phyloP scores from a whole-genome alignment of 2,329 filamentous ascomycete species.

The Cadophora luteo-olivacea region DNA sequence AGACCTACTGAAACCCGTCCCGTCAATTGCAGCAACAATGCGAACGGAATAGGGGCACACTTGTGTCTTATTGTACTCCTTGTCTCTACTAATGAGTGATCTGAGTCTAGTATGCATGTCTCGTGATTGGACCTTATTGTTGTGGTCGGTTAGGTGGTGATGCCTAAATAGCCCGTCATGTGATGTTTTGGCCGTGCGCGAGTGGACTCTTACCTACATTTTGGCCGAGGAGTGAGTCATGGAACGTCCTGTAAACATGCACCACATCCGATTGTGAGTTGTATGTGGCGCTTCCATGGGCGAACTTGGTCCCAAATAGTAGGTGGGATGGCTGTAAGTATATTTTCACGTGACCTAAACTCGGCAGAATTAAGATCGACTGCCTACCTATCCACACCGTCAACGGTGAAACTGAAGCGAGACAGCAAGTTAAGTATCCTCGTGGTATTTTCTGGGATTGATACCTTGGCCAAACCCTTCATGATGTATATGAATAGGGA shows the following conservation, averaged over 20 bases:
- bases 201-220: not conserved
- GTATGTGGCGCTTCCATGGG: not conserved
- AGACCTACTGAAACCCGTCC: not conserved
- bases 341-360: not conserved
- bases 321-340: not conserved
- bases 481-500: not conserved
- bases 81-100: not conserved
- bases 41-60: not conserved
- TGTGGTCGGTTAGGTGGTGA: not conserved
- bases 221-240: slow-evolving; percentile 1
- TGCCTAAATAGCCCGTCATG: slow-evolving; percentile 23
- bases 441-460: not conserved
- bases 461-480: not conserved
- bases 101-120: slow-evolving; percentile 6
- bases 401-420: too few species aligned
- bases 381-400: too few species aligned
- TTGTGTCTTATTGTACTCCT: not conserved
- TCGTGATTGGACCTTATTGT: slow-evolving; percentile 17
- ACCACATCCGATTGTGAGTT: not conserved
- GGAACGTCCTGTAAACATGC: not conserved
- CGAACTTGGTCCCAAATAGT: too few species aligned
- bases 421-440: too few species aligned
- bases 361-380: not conserved
- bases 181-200: not conserved
- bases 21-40: not conserved